phyloP scores from a whole-genome alignment of 2,329 filamentous ascomycete genomes.

The Immersiporthe knoxdaviesiana region DNA sequence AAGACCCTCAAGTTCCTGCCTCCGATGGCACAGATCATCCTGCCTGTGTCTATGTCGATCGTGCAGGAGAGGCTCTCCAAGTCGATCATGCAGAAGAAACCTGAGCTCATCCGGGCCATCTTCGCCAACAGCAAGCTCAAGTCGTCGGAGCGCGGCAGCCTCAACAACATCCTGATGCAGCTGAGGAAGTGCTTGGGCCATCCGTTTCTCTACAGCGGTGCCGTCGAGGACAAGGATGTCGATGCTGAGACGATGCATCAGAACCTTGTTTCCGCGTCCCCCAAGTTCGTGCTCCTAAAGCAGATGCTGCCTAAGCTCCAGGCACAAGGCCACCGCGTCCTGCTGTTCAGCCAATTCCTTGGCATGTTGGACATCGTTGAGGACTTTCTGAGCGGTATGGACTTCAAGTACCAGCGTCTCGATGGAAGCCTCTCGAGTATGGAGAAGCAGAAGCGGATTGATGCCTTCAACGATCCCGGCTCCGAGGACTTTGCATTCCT shows the following conservation, averaged over 20 bases:
- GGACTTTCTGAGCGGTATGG: constrained; percentile 82
- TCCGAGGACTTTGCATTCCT: constrained; percentile 88
- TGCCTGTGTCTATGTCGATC: constrained; percentile 93
- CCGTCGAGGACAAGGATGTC: constrained; percentile 81
- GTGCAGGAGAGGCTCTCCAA: constrained; percentile 94
- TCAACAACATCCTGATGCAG: constrained; percentile 96
- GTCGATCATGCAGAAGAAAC: constrained; percentile 89
- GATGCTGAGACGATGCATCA: constrained; percentile 66
- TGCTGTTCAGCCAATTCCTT: constrained; percentile 96
- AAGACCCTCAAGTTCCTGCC: constrained; percentile 83
- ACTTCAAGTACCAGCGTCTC: constrained; percentile 74
- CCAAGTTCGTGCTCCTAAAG: constrained; percentile 83
- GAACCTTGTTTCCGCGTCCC: constrained; percentile 88
- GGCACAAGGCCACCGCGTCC: constrained; percentile 82
- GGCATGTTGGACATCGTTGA: constrained; percentile 87
- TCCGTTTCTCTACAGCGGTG: constrained; percentile 89
- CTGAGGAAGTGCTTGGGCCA: constrained; percentile 93
- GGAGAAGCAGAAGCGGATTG: constrained; percentile 92
- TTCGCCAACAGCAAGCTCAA: constrained; percentile 72
- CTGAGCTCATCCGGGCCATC: constrained; percentile 84
- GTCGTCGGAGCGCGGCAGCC: constrained; percentile 71
- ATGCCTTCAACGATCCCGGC: constrained; percentile 85
- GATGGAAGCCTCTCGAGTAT: constrained; percentile 82
- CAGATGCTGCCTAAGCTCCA: constrained; percentile 85
- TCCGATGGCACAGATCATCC: constrained; percentile 90